A percentile compares a stretch with the other conserved stretches of the same genome.
Conservation (phyloP, 495 filamentous ascomycete species). For the Aspergillus baeticus region DNA sequence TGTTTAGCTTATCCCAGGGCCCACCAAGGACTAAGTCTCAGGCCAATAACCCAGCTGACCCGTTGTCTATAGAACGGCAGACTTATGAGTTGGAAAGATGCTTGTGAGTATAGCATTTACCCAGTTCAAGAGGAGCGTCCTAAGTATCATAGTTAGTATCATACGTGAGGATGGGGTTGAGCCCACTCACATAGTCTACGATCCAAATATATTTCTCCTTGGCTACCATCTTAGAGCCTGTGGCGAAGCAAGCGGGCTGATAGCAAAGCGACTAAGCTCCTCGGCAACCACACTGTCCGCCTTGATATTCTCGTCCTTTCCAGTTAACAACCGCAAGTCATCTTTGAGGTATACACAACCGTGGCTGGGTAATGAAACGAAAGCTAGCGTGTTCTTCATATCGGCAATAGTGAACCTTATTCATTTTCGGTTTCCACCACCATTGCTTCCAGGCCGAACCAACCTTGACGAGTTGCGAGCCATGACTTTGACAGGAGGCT, state of each 20-base stretch:
- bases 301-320: slow-evolving; percentile 20
- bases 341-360: slow-evolving; percentile 43
- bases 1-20: too few species aligned
- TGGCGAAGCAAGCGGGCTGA: slow-evolving; percentile 21
- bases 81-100: too few species aligned
- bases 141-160: too few species aligned
- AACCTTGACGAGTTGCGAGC: too few species aligned
- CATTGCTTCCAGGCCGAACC: slow-evolving; percentile 40
- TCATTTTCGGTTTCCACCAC: slow-evolving; percentile 27
- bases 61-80: too few species aligned
- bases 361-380: slow-evolving; percentile 32
- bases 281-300: not conserved
- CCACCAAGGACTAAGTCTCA: too few species aligned
- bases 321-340: slow-evolving; percentile 27
- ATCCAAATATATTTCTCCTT: slow-evolving; percentile 26
- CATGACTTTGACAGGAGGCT: too few species aligned
- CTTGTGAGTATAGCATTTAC: too few species aligned
- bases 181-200: slow-evolving; percentile 40
- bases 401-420: slow-evolving; percentile 36
- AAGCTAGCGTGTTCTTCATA: slow-evolving; percentile 34
- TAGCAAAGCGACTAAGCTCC: slow-evolving; percentile 17
- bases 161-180: too few species aligned
- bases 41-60: too few species aligned
- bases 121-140: too few species aligned
- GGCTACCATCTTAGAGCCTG: slow-evolving; percentile 24